Conservation (phyloP, 2,329 filamentous ascomycete genomes). For the Akanthomyces muscarius region DNA sequence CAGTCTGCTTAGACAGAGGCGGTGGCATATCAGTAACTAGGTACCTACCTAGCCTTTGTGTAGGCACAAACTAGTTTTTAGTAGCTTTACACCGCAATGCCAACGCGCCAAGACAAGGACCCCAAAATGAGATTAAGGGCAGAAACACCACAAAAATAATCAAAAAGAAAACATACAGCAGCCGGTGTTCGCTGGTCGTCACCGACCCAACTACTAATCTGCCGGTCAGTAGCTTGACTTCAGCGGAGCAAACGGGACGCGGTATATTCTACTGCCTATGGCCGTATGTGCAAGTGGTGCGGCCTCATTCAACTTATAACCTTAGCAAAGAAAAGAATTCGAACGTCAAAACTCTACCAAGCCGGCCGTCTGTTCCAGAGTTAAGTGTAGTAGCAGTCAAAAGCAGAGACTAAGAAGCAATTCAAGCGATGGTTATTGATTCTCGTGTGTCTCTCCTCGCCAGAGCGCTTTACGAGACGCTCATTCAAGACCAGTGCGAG, state of each 20-base stretch:
- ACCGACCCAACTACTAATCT: too few species aligned
- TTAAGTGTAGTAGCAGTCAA: background rate
- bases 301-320: background rate
- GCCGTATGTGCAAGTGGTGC: background rate
- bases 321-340: too few species aligned
- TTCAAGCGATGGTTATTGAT: background rate
- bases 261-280: conserved; percentile 8
- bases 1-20: background rate
- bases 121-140: too few species aligned
- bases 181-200: too few species aligned
- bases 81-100: background rate
- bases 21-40: too few species aligned
- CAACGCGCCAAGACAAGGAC: background rate
- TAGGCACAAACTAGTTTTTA: too few species aligned
- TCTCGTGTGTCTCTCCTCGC: background rate
- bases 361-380: background rate
- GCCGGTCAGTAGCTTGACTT: too few species aligned
- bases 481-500: background rate
- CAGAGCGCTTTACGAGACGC: background rate
- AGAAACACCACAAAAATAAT: background rate
- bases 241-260: too few species aligned
- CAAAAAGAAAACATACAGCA: background rate
- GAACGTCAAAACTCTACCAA: background rate
- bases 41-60: too few species aligned
- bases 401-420: background rate